Conservation (phyloP, 352 stramenopile species). For the Globisporangium middletonii region DNA sequence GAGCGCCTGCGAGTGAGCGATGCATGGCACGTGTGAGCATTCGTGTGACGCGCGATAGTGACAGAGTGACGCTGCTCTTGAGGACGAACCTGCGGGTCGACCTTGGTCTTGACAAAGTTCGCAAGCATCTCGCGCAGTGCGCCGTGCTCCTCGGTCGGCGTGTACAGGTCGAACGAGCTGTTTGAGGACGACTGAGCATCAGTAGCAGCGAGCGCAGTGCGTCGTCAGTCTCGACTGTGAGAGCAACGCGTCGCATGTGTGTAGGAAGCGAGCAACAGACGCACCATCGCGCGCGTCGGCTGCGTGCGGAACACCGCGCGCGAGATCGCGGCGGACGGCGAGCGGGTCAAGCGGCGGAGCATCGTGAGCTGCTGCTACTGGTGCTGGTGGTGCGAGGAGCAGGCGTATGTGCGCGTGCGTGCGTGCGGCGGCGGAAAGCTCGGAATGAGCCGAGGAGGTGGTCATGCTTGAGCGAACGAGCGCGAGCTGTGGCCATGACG, state of each 20-base stretch:
- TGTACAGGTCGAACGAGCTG: conserved; percentile 70
- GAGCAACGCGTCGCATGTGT: not conserved
- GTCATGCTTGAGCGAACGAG: too few species aligned
- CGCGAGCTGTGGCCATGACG: too few species aligned
- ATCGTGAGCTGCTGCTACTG: not conserved
- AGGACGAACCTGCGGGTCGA: conserved; percentile 91
- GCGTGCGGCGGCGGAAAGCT: too few species aligned
- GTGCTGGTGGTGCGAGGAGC: not conserved
- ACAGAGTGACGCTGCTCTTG: not conserved
- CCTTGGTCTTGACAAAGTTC: conserved; percentile 92
- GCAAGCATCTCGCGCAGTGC: conserved; percentile 91
- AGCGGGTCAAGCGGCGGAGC: conserved; percentile 20
- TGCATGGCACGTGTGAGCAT: not conserved
- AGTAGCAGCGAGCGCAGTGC: not conserved
- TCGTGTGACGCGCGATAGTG: too few species aligned
- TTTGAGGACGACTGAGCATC: conserved; percentile 6
- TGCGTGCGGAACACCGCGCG: conserved; percentile 3
- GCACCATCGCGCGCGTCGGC: conserved; percentile 6
- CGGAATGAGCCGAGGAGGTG: too few species aligned
- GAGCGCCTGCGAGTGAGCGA: conserved; percentile 49
- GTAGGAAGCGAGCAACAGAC: not conserved
- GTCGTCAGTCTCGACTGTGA: not conserved
- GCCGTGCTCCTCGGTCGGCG: conserved; percentile 86
- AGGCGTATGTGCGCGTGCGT: too few species aligned
- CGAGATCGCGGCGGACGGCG: conserved; percentile 13